Conservation (phyloP, 2,329 filamentous ascomycete species). For the Fusarium haematococcum region DNA sequence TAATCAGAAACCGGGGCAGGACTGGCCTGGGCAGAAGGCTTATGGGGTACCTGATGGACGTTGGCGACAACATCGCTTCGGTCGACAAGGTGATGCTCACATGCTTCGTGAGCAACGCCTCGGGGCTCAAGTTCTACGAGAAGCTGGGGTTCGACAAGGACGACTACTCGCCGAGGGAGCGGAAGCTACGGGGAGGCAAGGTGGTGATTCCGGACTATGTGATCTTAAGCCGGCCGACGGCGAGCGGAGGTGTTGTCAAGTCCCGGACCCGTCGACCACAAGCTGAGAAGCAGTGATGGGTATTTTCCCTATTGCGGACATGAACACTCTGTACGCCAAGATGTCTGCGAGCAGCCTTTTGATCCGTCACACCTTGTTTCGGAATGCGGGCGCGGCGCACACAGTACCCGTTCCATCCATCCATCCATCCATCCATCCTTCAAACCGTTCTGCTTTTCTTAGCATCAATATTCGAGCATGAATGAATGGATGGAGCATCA, state of each 20-base stretch:
- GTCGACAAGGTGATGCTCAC: conserved; percentile 80
- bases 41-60: conserved; percentile 65
- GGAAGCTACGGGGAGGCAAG: conserved; percentile 66
- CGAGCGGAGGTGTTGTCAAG: conserved; percentile 15
- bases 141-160: conserved; percentile 69
- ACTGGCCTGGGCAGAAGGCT: conserved; percentile 72
- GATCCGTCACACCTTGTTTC: conserved; percentile 3
- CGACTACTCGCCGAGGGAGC: conserved; percentile 64
- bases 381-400: conserved; percentile 1
- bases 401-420: not conserved
- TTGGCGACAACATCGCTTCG: conserved; percentile 65
- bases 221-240: conserved; percentile 66
- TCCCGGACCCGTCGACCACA: conserved; percentile 26
- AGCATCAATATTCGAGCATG: not conserved
- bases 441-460: not conserved
- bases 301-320: not conserved
- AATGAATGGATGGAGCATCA: not conserved
- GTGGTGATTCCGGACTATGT: conserved; percentile 68
- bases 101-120: conserved; percentile 72
- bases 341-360: not conserved
- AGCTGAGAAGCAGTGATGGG: not conserved
- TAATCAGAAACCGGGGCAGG: conserved; percentile 49
- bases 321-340: not conserved
- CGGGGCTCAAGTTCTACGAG: conserved; percentile 70
- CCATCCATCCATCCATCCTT: not conserved